Conservation (phyloP, 139 green algal species). For the Chlamydomonas incerta region DNA sequence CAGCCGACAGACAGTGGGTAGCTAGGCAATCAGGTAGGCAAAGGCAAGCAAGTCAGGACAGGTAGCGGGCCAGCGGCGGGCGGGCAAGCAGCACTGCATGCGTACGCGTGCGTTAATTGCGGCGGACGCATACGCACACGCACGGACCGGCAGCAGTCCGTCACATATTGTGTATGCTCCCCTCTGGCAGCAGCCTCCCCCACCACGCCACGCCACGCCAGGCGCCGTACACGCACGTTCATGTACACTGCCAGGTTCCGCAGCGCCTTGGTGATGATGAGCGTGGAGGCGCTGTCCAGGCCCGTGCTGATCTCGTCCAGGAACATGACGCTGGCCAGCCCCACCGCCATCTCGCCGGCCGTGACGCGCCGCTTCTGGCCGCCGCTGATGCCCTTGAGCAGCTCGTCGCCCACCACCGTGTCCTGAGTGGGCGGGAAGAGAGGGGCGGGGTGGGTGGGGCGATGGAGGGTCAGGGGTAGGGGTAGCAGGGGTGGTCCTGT, state of each 20-base stretch:
- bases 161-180: too few relatives aligned
- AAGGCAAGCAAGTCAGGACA: neutral
- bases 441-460: neutral
- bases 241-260: conserved; percentile 37
- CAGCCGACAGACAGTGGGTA: too few relatives aligned
- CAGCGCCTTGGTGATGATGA: conserved; percentile 61
- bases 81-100: neutral
- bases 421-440: conserved; percentile 16
- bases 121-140: too few relatives aligned
- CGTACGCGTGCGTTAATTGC: too few relatives aligned
- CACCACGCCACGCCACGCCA: too few relatives aligned
- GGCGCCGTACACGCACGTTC: conserved; percentile 22
- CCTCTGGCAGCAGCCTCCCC: neutral
- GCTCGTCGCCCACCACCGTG: conserved; percentile 75
- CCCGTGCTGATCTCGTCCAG: conserved; percentile 71
- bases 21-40: too few relatives aligned
- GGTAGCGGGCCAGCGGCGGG: neutral
- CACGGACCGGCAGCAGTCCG: too few relatives aligned
- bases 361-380: conserved; percentile 85
- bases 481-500: too few relatives aligned
- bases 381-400: conserved; percentile 75
- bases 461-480: neutral
- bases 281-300: conserved; percentile 75
- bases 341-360: conserved; percentile 37
- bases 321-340: conserved; percentile 31